A percentile compares a stretch with the other conserved stretches of the same genome.
phyloP scores from a whole-genome alignment of 139 green algal species.

The Ettlia oleoabundans region DNA sequence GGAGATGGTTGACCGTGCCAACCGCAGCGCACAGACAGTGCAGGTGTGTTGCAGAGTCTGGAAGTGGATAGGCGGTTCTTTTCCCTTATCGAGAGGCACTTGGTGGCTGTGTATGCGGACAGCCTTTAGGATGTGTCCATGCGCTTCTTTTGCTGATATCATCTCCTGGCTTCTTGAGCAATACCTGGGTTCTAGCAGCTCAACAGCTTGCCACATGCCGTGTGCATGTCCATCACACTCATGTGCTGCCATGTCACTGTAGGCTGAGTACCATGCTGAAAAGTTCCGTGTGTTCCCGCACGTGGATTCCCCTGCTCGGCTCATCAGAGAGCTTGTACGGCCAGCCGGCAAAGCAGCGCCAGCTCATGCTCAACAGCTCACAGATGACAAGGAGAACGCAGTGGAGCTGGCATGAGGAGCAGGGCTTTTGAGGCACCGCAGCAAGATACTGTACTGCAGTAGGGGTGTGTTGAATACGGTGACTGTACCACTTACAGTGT shows the following conservation, averaged over 20 bases:
- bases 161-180: too few species aligned
- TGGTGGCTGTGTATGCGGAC: neutral
- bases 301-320: slow-evolving; percentile 61
- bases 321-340: slow-evolving; percentile 61
- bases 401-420: neutral
- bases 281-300: slow-evolving; percentile 59
- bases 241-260: too few species aligned
- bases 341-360: slow-evolving; percentile 8
- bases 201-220: neutral
- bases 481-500: neutral
- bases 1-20: slow-evolving; percentile 52
- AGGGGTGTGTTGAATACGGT: too few species aligned
- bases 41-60: too few species aligned
- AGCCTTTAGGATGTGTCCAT: too few species aligned
- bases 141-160: too few species aligned
- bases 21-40: slow-evolving; percentile 21
- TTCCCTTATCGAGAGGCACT: too few species aligned
- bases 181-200: too few species aligned
- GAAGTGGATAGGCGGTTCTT: too few species aligned
- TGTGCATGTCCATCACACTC: too few species aligned
- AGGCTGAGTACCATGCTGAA: slow-evolving; percentile 56
- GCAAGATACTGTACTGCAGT: too few species aligned
- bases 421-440: too few species aligned
- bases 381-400: slow-evolving; percentile 25
- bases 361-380: neutral